Percentiles rank a stretch among this genome's conserved stretches.
Evolutionary conservation across 75 land plant genomes (phyloP).

Genomic region (Pinus albicaulis): DNA sequence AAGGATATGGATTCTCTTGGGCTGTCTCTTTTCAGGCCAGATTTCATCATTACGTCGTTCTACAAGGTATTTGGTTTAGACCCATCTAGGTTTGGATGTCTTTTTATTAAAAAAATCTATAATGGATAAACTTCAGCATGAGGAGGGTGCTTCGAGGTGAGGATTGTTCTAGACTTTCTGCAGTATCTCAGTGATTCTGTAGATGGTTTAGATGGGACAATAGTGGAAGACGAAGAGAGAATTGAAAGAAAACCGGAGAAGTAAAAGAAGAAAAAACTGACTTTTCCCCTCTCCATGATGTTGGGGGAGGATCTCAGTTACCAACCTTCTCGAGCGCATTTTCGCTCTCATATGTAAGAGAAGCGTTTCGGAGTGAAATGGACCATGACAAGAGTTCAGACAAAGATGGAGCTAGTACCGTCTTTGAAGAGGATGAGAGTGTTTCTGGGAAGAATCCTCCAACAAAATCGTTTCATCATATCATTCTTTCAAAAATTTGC

Average conservation of each 20-base stretch:
- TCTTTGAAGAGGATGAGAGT: constrained; percentile 71
- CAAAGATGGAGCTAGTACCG: constrained; percentile 66
- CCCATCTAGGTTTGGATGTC: constrained; percentile 91
- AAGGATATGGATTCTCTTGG: constrained; percentile 95
- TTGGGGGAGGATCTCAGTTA: constrained; percentile 36
- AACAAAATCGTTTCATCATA: no score
- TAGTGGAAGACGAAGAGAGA: constrained; percentile 8
- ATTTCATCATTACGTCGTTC: constrained; percentile 84
- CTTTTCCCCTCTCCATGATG: constrained; percentile 5
- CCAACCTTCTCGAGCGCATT: constrained; percentile 78
- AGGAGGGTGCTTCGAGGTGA: constrained; percentile 63
- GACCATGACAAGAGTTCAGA: constrained; percentile 71
- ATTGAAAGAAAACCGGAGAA: constrained; percentile 41
- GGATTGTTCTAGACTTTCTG: constrained; percentile 58
- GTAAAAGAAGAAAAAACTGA: constrained; percentile 24
- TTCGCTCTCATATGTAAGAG: constrained; percentile 58
- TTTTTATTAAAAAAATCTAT: constrained; percentile 79
- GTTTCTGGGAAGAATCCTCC: no score
- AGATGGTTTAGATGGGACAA: constrained; percentile 50
- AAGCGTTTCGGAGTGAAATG: constrained; percentile 59
- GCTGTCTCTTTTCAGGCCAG: constrained; percentile 78
- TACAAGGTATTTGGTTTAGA: constrained; percentile 86
- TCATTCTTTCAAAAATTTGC: no score
- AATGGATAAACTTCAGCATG: constrained; percentile 58
- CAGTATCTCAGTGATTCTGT: constrained; percentile 56